Evolutionary conservation across 805 yeast genomes (phyloP).

Genomic region (Myxozyma kluyveri): DNA sequence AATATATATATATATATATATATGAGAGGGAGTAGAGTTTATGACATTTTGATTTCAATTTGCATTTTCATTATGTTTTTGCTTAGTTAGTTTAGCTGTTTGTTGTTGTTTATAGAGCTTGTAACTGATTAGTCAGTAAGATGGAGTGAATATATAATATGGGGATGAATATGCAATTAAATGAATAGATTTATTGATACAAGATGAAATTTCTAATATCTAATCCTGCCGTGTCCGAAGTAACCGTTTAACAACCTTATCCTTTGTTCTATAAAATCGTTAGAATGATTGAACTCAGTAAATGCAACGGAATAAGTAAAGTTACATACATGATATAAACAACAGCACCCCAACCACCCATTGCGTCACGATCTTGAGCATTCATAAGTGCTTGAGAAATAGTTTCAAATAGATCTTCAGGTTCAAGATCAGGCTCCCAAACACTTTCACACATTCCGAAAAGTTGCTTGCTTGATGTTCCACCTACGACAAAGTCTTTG

Average conservation of each 20-base stretch:
- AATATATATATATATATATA: too few species aligned
- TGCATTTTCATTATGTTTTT: too few species aligned
- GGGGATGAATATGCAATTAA: too few species aligned
- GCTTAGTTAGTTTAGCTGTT: too few species aligned
- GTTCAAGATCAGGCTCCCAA: slow-evolving; percentile 83
- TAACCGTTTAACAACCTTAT: slow-evolving; percentile 80
- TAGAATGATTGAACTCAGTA: background rate
- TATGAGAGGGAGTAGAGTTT: too few species aligned
- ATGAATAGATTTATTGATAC: too few species aligned
- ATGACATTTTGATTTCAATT: too few species aligned
- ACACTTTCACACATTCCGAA: slow-evolving; percentile 98
- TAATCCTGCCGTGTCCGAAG: slow-evolving; percentile 95
- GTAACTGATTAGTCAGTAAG: too few species aligned
- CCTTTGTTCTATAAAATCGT: slow-evolving; percentile 56
- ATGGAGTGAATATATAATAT: too few species aligned
- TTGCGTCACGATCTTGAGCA: slow-evolving; percentile 95
- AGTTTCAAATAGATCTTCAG: slow-evolving; percentile 94
- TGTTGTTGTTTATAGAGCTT: too few species aligned
- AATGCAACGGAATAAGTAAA: background rate
- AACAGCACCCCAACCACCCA: slow-evolving; percentile 98
- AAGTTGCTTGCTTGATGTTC: slow-evolving; percentile 94
- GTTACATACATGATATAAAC: slow-evolving; percentile 66
- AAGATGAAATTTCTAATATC: background rate
- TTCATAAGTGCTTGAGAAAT: slow-evolving; percentile 88
- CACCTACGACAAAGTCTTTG: slow-evolving; percentile 89